These are phyloP conservation scores for Candida glucosophila DNA, from an alignment of 1,139 yeast genomes.

Conservation along the genomic window DNA sequence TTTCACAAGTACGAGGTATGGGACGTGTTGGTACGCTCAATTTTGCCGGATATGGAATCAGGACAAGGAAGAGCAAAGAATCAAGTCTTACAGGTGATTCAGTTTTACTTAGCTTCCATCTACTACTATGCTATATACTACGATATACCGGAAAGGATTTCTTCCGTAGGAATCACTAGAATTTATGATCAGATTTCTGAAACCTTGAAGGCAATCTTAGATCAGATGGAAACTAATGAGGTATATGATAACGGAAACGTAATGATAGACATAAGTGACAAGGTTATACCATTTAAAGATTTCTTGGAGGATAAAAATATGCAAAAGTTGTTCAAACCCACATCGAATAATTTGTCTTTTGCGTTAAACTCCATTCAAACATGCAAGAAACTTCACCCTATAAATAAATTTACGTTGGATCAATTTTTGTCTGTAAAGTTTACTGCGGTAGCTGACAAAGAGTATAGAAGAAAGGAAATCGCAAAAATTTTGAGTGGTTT, in stretches of 20 bases:
- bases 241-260: too few relatives aligned
- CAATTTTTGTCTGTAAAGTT: slow-evolving; percentile 26
- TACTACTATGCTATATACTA: slow-evolving; percentile 16
- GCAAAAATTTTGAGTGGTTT: slow-evolving; percentile 22
- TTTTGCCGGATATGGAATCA: too few relatives aligned
- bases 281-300: slow-evolving; percentile 1
- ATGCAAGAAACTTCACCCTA: slow-evolving; percentile 34
- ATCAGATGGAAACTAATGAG: neutral
- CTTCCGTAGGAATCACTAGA: slow-evolving; percentile 21
- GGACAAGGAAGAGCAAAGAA: too few relatives aligned
- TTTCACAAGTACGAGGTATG: too few relatives aligned
- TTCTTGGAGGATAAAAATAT: neutral
- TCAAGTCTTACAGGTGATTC: too few relatives aligned
- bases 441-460: slow-evolving; percentile 8
- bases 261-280: too few relatives aligned
- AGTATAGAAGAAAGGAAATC: slow-evolving; percentile 18
- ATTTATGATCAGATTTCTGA: slow-evolving; percentile 15
- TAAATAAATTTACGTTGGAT: slow-evolving; percentile 30
- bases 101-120: slow-evolving; percentile 17
- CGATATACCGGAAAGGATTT: slow-evolving; percentile 9
- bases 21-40: too few relatives aligned
- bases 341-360: slow-evolving; percentile 11
- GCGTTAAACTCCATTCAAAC: slow-evolving; percentile 22
- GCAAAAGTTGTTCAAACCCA: slow-evolving; percentile 13
- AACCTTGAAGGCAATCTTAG: slow-evolving; percentile 16